Evolutionary conservation across 2,329 filamentous ascomycete species (phyloP), one percentile per base, ranked within the genome.

Genomic region (Colletotrichum tamarilloi): DNA sequence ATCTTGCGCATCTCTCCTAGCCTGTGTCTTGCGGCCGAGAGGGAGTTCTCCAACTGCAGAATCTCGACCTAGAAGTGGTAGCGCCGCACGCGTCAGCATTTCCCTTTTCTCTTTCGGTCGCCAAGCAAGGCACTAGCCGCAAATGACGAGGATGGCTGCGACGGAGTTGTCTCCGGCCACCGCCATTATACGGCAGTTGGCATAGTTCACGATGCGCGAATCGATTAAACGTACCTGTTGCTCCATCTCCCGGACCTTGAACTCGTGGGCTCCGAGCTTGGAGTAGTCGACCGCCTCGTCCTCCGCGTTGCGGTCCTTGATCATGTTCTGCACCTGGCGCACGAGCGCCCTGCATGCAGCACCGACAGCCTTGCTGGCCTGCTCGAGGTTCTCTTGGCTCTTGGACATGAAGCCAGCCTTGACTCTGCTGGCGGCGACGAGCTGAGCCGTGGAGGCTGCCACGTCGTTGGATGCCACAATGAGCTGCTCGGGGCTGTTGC

Each of bases 161-260:
- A 62, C 30, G 26, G 16, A 28, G 26, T 22, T 26, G 7, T 24
- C 30, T 59, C 26, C 30, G 38, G 19, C 30, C 24, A 6, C 22
- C 30, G 42, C 9, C 22, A 28, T 55, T 12, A n/a, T n/a, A 52
- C 11, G 32, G 32, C 53, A 38, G 5, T n/a, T 12, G 19, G 46
- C 57, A 88, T 89, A 79, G 24, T n/a, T 8, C 38, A 42, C 38
- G 38, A 14, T 8, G 12, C 8, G 12, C 14, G 26, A 64, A 19
- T 30, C 22, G 1, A 74, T 80, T 52, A 38, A 7, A 62, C 83
- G 80, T 88, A 98, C 95, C 94, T 99, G 97, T 82, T 99, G 97
- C 86, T 99, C 97, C 97, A 99, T 99, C 86, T 99, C 95, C 78
- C 93, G 90, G 64, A 98, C 95, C 89, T 99, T 99, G 88, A 99